These are phyloP conservation scores for Pichia paraexigua DNA, from an alignment of 805 yeast species.

Conservation along the genomic window DNA sequence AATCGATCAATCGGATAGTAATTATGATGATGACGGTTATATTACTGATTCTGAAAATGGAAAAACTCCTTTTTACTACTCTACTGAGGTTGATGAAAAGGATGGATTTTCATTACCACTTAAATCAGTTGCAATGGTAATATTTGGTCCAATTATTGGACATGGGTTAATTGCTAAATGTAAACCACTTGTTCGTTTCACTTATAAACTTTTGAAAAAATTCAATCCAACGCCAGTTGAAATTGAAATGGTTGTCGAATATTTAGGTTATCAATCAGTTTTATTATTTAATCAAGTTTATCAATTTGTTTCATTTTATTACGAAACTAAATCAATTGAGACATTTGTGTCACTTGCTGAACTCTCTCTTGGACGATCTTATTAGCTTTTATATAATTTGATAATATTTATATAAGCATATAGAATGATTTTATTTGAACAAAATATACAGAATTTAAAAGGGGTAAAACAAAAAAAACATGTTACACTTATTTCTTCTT, in stretches of 20 bases:
- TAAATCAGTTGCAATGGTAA: background rate
- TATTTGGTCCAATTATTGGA: background rate
- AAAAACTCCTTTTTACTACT: background rate
- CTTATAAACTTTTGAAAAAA: background rate
- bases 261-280: constrained; percentile 3
- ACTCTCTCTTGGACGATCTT: background rate
- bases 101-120: background rate
- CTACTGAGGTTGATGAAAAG: background rate
- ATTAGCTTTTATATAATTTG: background rate
- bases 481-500: constrained; percentile 54
- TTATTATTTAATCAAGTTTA: background rate
- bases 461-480: constrained; percentile 4
- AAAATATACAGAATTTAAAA: constrained; percentile 3
- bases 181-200: background rate
- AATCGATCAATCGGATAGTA: no score
- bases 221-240: constrained; percentile 3
- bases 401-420: background rate
- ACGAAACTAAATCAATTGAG: background rate
- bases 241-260: constrained; percentile 5
- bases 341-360: background rate
- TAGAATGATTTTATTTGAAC: background rate
- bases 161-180: constrained; percentile 1
- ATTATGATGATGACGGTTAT: background rate
- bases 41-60: background rate
- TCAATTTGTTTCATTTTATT: constrained; percentile 1